phyloP scores from a whole-genome alignment of 768 basidiomycete species.

The Exidia glandulosa region DNA sequence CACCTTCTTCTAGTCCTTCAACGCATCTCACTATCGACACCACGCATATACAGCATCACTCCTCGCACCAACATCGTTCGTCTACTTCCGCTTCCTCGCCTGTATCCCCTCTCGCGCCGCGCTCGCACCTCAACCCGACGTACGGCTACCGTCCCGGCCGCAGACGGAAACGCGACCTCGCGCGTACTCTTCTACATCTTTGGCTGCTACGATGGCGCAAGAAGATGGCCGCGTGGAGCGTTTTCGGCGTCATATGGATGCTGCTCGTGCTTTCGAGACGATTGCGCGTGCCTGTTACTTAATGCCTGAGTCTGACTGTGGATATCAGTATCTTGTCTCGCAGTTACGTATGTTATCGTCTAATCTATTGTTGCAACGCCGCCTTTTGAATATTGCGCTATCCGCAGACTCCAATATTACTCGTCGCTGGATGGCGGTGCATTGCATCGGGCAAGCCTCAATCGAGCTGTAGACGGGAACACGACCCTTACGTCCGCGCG shows the following conservation, averaged over 20 bases:
- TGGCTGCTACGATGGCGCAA: slow-evolving; percentile 59
- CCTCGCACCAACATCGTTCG: not conserved
- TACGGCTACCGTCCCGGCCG: slow-evolving; percentile 60
- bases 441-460: too few relatives aligned
- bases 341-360: too few relatives aligned
- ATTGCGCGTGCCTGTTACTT: not conserved
- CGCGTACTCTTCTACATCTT: slow-evolving; percentile 46
- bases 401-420: too few relatives aligned
- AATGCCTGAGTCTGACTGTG: too few relatives aligned
- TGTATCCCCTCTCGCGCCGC: slow-evolving; percentile 29
- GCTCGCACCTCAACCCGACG: slow-evolving; percentile 58
- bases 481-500: too few relatives aligned
- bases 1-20: slow-evolving; percentile 30
- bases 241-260: not conserved
- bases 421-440: too few relatives aligned
- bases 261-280: not conserved
- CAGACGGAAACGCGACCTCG: slow-evolving; percentile 56
- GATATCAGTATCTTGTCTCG: too few relatives aligned
- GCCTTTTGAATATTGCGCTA: too few relatives aligned
- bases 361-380: too few relatives aligned
- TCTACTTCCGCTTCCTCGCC: not conserved
- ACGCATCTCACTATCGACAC: not conserved
- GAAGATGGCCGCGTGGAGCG: slow-evolving; percentile 22
- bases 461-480: too few relatives aligned
- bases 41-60: not conserved